Conservation (phyloP, 2,329 filamentous ascomycete genomes). For the Cytospora chrysosperma region DNA sequence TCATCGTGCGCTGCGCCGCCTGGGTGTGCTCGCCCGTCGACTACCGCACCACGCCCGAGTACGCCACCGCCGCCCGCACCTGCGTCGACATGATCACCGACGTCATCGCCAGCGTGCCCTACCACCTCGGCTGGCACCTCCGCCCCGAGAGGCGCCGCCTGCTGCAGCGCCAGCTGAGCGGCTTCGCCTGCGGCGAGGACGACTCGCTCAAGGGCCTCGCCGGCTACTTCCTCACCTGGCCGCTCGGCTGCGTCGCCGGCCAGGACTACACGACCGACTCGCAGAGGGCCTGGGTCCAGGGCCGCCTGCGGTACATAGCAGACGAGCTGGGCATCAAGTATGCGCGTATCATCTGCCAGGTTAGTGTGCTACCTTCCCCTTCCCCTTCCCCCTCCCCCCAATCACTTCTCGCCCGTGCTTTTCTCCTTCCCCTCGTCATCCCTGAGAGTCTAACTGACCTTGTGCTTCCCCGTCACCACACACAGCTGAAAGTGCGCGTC, state of each 20-base stretch:
- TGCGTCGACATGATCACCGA: conserved; percentile 56
- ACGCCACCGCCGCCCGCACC: conserved; percentile 52
- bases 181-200: conserved; percentile 51
- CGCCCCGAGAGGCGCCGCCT: conserved; percentile 40
- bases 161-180: conserved; percentile 39
- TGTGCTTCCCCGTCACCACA: no score
- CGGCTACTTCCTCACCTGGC: conserved; percentile 61
- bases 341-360: conserved; percentile 53
- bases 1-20: conserved; percentile 58
- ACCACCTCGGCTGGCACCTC: conserved; percentile 59
- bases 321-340: conserved; percentile 58
- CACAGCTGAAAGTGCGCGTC: conserved; percentile 55
- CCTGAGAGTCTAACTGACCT: no score
- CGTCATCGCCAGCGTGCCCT: conserved; percentile 61
- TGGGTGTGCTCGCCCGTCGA: conserved; percentile 61
- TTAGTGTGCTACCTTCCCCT: no score
- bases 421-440: neutral
- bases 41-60: conserved; percentile 62
- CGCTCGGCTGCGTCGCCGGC: conserved; percentile 51
- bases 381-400: no score
- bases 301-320: conserved; percentile 54
- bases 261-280: conserved; percentile 60
- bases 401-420: no score
- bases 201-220: conserved; percentile 52
- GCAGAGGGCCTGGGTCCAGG: conserved; percentile 55